Conservation (phyloP, 208 protist genomes). For the Leptomonas seymouri region DNA sequence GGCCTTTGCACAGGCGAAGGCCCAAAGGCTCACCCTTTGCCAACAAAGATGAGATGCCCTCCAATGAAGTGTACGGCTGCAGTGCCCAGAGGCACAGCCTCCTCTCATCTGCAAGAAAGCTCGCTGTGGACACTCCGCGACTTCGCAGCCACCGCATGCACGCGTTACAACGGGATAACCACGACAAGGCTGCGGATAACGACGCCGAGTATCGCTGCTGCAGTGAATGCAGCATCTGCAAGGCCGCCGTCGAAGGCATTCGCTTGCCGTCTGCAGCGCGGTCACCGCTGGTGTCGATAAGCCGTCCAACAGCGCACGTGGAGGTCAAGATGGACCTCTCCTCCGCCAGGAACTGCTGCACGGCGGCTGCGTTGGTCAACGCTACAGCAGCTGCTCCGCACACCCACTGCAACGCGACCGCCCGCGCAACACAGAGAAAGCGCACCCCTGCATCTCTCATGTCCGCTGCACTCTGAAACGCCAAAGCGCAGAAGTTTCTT, state of each 20-base stretch:
- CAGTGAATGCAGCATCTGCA: not conserved
- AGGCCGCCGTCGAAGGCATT: not conserved
- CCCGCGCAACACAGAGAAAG: constrained; percentile 15
- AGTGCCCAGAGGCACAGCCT: not conserved
- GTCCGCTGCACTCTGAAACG: not conserved
- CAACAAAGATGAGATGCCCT: no score
- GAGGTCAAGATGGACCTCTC: constrained; percentile 20
- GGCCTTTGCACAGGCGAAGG: not conserved
- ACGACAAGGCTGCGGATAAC: constrained; percentile 13
- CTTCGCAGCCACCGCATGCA: not conserved
- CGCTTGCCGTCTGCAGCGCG: not conserved
- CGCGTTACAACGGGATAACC: constrained; percentile 3
- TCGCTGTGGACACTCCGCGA: not conserved
- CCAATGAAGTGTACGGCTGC: not conserved
- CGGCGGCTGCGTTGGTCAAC: not conserved
- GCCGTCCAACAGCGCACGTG: not conserved
- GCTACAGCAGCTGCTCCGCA: not conserved
- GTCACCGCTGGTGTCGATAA: not conserved
- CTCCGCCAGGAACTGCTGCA: constrained; percentile 16
- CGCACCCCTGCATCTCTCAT: not conserved
- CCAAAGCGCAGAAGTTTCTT: not conserved
- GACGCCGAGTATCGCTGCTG: constrained; percentile 9
- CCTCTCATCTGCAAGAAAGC: not conserved
- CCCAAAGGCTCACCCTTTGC: no score
- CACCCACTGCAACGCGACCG: constrained; percentile 32